Percentiles rank a stretch among this genome's conserved stretches.
Conservation (phyloP, 2,329 filamentous ascomycete species). For the Blastomyces parvus region DNA sequence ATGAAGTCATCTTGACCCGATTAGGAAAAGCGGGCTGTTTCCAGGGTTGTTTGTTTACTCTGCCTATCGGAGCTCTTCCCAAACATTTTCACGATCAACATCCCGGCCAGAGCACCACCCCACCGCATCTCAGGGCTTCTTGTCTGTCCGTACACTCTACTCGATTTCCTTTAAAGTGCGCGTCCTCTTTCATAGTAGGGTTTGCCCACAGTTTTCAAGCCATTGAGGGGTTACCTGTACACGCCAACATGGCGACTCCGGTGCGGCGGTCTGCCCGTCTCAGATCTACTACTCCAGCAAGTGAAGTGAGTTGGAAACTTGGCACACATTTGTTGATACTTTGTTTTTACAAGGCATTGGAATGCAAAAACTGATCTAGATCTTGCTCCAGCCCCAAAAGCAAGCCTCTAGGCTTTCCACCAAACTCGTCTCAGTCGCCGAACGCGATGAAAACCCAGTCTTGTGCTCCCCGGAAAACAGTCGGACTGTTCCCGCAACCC, state of each 20-base stretch:
- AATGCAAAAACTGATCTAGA: background rate
- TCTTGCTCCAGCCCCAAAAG: constrained; percentile 9
- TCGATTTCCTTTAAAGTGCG: background rate
- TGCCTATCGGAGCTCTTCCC: background rate
- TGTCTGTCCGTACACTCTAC: background rate
- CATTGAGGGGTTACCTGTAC: background rate
- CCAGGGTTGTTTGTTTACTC: constrained; percentile 5
- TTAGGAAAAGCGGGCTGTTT: constrained; percentile 6
- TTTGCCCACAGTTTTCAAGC: background rate
- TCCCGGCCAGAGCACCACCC: no score
- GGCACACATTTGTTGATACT: background rate
- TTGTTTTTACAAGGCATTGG: background rate
- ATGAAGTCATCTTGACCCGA: constrained; percentile 3
- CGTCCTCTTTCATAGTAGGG: background rate
- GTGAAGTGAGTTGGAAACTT: constrained; percentile 8
- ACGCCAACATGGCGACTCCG: constrained; percentile 8
- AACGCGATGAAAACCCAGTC: constrained; percentile 38
- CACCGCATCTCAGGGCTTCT: background rate
- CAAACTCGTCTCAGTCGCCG: constrained; percentile 38
- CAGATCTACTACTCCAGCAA: constrained; percentile 6
- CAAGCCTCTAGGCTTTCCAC: constrained; percentile 18
- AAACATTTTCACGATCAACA: background rate
- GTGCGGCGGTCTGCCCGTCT: constrained; percentile 8
- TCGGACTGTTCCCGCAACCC: constrained; percentile 16
- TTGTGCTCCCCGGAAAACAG: constrained; percentile 22